phyloP scores from a whole-genome alignment of 2,329 filamentous ascomycete species.

The Pyrenophora teres region DNA sequence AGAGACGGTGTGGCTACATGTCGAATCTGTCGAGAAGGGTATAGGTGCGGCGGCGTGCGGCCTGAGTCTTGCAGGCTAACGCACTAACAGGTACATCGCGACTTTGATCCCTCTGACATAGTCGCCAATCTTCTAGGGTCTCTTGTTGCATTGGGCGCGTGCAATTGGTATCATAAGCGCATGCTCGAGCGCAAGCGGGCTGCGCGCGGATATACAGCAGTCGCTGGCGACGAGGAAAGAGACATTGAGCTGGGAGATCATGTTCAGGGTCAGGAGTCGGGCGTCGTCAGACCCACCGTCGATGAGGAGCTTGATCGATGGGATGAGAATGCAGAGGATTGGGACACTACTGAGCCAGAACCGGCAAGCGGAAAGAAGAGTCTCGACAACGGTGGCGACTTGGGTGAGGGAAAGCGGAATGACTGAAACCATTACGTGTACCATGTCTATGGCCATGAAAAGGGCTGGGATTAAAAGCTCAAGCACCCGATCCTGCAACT shows the following conservation, averaged over 20 bases:
- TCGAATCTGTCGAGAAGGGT: not conserved
- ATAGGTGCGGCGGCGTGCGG: no score
- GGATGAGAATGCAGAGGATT: conserved; percentile 82
- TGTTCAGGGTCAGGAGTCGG: conserved; percentile 64
- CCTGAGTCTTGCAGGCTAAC: conserved; percentile 11
- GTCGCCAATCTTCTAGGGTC: conserved; percentile 85
- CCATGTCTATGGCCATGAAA: conserved; percentile 13
- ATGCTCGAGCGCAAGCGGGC: conserved; percentile 88
- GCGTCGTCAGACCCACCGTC: conserved; percentile 59
- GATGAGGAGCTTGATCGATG: conserved; percentile 90
- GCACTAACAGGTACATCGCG: conserved; percentile 50
- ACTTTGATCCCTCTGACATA: conserved; percentile 81
- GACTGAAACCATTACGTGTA: conserved; percentile 41
- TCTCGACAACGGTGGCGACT: conserved; percentile 32
- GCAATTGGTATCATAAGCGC: conserved; percentile 90
- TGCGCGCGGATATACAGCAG: conserved; percentile 71
- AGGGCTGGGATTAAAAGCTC: not conserved
- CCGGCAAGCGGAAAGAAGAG: conserved; percentile 31
- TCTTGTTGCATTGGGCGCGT: conserved; percentile 70
- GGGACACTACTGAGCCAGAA: conserved; percentile 62
- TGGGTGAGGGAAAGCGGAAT: conserved; percentile 46
- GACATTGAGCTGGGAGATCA: conserved; percentile 78
- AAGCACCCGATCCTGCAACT: not conserved
- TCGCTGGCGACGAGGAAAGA: conserved; percentile 64
- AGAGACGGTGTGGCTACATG: not conserved